A percentile compares a stretch with the other conserved stretches of the same genome.
phyloP scores from a whole-genome alignment of 2,329 filamentous ascomycete species.

The Ascochyta fabae region DNA sequence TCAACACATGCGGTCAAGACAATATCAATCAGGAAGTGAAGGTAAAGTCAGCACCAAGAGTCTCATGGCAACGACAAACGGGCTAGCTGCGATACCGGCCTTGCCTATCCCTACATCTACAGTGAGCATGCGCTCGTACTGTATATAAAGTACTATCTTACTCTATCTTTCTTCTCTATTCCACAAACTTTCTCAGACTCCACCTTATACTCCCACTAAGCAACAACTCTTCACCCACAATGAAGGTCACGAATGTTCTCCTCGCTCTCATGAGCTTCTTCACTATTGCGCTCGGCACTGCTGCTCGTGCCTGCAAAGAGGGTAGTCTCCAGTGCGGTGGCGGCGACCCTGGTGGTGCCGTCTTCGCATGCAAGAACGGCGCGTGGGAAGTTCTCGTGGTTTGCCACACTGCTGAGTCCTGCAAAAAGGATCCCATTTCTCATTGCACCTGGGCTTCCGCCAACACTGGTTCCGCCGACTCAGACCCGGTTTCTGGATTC shows the following conservation, averaged over 20 bases:
- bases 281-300: background rate
- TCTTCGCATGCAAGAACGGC: constrained; percentile 3
- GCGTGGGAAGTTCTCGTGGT: background rate
- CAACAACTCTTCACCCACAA: background rate
- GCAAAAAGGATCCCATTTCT: background rate
- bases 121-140: background rate
- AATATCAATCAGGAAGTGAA: background rate
- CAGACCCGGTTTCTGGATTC: background rate
- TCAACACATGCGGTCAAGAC: background rate
- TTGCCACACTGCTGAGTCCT: background rate
- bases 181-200: background rate
- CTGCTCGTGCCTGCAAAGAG: background rate
- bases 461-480: background rate
- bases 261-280: constrained; percentile 5
- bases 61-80: background rate
- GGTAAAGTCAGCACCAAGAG: background rate
- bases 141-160: background rate
- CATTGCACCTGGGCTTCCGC: background rate
- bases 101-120: background rate
- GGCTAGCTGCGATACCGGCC: background rate
- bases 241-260: background rate
- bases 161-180: background rate
- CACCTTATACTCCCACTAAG: background rate
- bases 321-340: background rate
- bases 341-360: background rate